Conservation (phyloP, 306 rosid genomes). For the Vigna trinervia region DNA sequence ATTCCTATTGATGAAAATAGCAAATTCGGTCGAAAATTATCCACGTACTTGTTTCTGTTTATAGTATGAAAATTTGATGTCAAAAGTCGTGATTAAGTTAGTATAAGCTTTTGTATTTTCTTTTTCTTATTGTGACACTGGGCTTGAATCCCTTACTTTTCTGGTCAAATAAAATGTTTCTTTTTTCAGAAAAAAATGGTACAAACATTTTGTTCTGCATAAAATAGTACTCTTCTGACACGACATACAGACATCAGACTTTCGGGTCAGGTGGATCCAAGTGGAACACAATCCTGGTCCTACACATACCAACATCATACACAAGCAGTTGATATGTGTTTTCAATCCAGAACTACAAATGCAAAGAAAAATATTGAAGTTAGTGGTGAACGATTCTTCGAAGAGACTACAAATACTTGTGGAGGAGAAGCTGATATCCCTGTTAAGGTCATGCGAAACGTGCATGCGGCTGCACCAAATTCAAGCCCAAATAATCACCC, state of each 20-base stretch:
- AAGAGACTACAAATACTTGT: slow-evolving; percentile 52
- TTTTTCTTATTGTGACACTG: background rate
- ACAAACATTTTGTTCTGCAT: too few relatives aligned
- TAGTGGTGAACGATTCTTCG: slow-evolving; percentile 30
- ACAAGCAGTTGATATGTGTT: background rate
- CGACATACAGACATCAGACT: too few relatives aligned
- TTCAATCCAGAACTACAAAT: background rate
- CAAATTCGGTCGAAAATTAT: slow-evolving; percentile 59
- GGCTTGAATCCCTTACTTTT: background rate
- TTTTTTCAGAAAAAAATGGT: background rate
- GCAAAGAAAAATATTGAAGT: slow-evolving; percentile 46
- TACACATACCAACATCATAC: too few relatives aligned
- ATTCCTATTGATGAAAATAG: slow-evolving; percentile 70
- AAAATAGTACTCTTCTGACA: too few relatives aligned
- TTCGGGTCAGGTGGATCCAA: background rate
- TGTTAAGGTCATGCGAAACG: slow-evolving; percentile 74
- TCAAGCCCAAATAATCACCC: slow-evolving; percentile 58
- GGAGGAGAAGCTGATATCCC: slow-evolving; percentile 65
- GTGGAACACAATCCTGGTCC: too few relatives aligned
- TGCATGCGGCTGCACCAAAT: slow-evolving; percentile 53
- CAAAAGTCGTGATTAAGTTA: background rate
- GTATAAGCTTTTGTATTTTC: background rate
- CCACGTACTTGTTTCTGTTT: slow-evolving; percentile 52
- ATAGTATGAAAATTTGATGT: background rate
- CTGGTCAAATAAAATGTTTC: background rate